Percentiles rank a stretch among this genome's conserved stretches.
Conservation (phyloP, 495 filamentous ascomycete genomes). For the Xylaria intraflava region DNA sequence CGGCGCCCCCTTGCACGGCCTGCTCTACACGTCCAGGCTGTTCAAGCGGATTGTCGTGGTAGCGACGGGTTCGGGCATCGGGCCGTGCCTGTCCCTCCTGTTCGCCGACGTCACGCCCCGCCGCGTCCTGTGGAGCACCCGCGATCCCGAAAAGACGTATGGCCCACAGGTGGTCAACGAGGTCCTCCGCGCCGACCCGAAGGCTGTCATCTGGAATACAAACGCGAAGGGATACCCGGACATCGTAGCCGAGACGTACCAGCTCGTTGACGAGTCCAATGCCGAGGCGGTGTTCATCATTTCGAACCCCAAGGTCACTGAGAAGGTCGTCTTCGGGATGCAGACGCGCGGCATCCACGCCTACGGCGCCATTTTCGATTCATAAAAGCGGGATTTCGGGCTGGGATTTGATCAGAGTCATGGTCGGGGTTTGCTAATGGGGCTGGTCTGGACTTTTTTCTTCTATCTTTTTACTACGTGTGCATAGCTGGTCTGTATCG, state of each 20-base stretch:
- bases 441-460: no score
- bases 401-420: no score
- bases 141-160: conserved; percentile 38
- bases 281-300: conserved; percentile 69
- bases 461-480: no score
- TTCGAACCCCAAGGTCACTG: conserved; percentile 65
- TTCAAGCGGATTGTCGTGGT: conserved; percentile 66
- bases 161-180: conserved; percentile 37
- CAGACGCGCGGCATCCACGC: conserved; percentile 63
- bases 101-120: conserved; percentile 34
- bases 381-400: no score
- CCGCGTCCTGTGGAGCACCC: conserved; percentile 47
- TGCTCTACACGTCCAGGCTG: conserved; percentile 64
- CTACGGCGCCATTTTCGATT: conserved; percentile 79
- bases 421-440: no score
- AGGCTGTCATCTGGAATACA: conserved; percentile 47
- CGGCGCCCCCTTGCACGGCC: conserved; percentile 54
- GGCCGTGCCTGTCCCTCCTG: conserved; percentile 53
- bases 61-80: conserved; percentile 80
- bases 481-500: no score
- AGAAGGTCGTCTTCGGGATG: conserved; percentile 66
- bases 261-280: conserved; percentile 24
- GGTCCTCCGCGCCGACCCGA: conserved; percentile 38
- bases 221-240: conserved; percentile 39
- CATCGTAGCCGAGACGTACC: conserved; percentile 51